These are phyloP conservation scores for Pistacia integerrima DNA, from an alignment of 345 rosid species.

Conservation along the genomic window DNA sequence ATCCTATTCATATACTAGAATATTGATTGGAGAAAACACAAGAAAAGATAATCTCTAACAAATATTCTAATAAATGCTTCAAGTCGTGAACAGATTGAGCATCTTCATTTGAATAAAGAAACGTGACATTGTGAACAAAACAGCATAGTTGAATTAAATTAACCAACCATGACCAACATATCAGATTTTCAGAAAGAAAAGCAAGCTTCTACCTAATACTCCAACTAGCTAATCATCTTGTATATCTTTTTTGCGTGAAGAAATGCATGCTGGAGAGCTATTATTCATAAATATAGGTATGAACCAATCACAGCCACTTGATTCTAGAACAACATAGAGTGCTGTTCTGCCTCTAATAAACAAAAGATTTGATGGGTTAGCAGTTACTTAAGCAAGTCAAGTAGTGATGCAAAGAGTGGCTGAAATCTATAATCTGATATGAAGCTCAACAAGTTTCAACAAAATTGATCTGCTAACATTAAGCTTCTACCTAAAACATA, in stretches of 20 bases:
- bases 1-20: constrained; percentile 1
- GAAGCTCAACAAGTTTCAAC: background rate
- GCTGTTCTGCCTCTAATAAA: background rate
- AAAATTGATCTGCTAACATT: background rate
- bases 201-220: background rate
- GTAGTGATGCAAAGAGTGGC: background rate
- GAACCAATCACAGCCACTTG: background rate
- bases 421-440: background rate
- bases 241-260: background rate
- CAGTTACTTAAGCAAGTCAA: constrained; percentile 1
- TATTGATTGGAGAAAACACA: background rate
- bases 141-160: background rate
- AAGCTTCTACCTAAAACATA: background rate
- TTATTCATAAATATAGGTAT: background rate
- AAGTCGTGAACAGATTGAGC: background rate
- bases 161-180: background rate
- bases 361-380: background rate
- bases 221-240: background rate
- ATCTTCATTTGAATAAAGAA: background rate
- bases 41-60: background rate
- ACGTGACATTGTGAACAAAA: background rate
- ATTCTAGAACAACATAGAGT: background rate
- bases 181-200: background rate
- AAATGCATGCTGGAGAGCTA: background rate
- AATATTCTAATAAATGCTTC: background rate